Base-by-base conservation (phyloP, 1,284 basidiomycete genomes). In the Gymnopus androsaceus region DNA sequence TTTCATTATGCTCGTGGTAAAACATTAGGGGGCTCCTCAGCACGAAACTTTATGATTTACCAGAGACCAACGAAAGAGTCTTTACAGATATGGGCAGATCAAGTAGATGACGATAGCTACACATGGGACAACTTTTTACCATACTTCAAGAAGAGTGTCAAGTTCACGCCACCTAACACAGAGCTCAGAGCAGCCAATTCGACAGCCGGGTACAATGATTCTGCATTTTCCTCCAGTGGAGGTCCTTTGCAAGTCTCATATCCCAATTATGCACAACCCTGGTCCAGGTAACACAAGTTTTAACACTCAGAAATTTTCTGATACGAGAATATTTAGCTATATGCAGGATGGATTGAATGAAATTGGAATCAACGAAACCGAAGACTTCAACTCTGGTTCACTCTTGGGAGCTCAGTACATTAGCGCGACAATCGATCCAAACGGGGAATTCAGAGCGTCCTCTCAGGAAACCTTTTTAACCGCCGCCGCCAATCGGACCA, bases 1-100 rank as follows among this genome's bases (percentile, higher is more conserved):
- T n/a, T 60, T 17, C n/a, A 57, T 1, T 65, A 61, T 54, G 54
- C 63, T 1, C 50, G 64, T n/a, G 64, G 59, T 21, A 57, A 49
- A 8, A 56, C 64, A 19, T 56, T 66, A 2, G 66, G 65, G 2
- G 66, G 66, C 9, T 61, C 57, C 27, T 63, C 59, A 38, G 37
- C 9, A 17, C 7, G 37, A 14, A 38, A 38, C 37, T 38, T 38
- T 38, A 38, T 38, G 37, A 17, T 38, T 5, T 38, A 38, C n/a
- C 37, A 38, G 37, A 8, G 37, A n/a, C 37, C 37, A 11, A 11
- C 37, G 11, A 38, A 38, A 17, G 37, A 17, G 5, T 14, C 37
- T 38, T 17, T 38, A 38, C 37, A 38, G n/a, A 11, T 14, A 17
- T 38, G 37, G 37, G 37, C 37, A 17, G 37, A 38, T 5, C 8